phyloP scores from a whole-genome alignment of 306 rosid genomes.

The Ormosia semicastrata region DNA sequence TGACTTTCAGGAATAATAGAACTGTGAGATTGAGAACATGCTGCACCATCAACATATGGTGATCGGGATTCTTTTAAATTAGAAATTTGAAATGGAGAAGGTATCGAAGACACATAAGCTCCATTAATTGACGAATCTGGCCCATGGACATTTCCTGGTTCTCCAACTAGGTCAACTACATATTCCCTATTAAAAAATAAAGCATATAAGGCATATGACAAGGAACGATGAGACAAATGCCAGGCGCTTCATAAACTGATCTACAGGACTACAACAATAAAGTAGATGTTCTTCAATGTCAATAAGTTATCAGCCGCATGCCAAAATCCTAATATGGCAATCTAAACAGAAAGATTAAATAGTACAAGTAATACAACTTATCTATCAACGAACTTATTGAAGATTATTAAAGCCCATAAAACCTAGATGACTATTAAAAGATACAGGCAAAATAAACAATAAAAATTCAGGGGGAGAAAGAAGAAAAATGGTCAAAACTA shows the following conservation, averaged over 20 bases:
- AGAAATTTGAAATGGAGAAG: constrained; percentile 78
- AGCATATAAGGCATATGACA: not conserved
- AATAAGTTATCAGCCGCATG: not conserved
- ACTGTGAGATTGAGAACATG: constrained; percentile 39
- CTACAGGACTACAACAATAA: not conserved
- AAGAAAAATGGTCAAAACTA: not conserved
- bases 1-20: constrained; percentile 39
- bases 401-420: not conserved
- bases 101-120: constrained; percentile 65
- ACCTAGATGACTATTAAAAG: not conserved
- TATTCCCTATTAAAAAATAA: constrained; percentile 69
- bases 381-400: constrained; percentile 22
- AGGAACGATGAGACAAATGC: not conserved
- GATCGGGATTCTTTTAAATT: constrained; percentile 72
- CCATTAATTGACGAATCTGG: constrained; percentile 97
- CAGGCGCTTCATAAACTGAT: constrained; percentile 12
- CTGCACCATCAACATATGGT: constrained; percentile 48
- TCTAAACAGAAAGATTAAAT: not conserved
- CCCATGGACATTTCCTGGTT: constrained; percentile 85
- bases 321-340: not conserved
- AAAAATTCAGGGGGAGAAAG: not conserved
- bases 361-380: constrained; percentile 2
- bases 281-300: not conserved
- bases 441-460: not conserved
- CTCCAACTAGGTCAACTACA: constrained; percentile 94